Conservation (phyloP, 1,139 yeast genomes). For the Insectozyma bohioensis region DNA sequence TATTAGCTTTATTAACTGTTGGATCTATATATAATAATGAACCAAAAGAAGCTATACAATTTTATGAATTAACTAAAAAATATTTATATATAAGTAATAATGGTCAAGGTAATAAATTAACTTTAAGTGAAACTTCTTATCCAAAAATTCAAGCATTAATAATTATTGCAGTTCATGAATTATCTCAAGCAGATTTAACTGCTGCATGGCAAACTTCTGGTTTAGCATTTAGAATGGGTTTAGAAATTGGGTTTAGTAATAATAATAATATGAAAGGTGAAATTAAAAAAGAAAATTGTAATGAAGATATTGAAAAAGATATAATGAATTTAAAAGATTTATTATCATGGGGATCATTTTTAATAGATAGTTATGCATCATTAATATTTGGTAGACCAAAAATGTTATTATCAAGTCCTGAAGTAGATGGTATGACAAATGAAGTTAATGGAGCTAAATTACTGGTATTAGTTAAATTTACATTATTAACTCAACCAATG, state of each 20-base stretch:
- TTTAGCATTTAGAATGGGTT: slow-evolving; percentile 13
- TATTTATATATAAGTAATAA: slow-evolving; percentile 5
- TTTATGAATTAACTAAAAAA: slow-evolving; percentile 7
- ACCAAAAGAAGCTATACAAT: slow-evolving; percentile 7
- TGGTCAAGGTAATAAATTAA: slow-evolving; percentile 1
- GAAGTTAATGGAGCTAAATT: slow-evolving; percentile 7
- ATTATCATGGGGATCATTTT: slow-evolving; percentile 12
- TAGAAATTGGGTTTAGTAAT: slow-evolving; percentile 13
- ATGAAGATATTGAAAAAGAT: slow-evolving; percentile 7
- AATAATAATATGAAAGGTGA: slow-evolving; percentile 7
- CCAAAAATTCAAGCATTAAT: slow-evolving; percentile 11
- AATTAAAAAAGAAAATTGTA: too few species aligned
- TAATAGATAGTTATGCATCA: slow-evolving; percentile 11
- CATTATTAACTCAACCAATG: slow-evolving; percentile 11
- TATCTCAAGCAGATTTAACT: slow-evolving; percentile 11
- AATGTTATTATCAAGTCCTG: slow-evolving; percentile 9
- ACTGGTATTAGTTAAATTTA: slow-evolving; percentile 5
- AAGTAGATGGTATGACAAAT: slow-evolving; percentile 1
- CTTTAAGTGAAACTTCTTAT: slow-evolving; percentile 9
- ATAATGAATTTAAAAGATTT: slow-evolving; percentile 7
- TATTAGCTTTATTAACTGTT: slow-evolving; percentile 7
- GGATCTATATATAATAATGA: slow-evolving; percentile 9
- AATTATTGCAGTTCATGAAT: slow-evolving; percentile 9
- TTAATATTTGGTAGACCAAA: slow-evolving; percentile 12
- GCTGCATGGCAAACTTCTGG: slow-evolving; percentile 13